A percentile compares a stretch with the other conserved stretches of the same genome.
Conservation (phyloP, 495 filamentous ascomycete species). For the Neurospora sp. region DNA sequence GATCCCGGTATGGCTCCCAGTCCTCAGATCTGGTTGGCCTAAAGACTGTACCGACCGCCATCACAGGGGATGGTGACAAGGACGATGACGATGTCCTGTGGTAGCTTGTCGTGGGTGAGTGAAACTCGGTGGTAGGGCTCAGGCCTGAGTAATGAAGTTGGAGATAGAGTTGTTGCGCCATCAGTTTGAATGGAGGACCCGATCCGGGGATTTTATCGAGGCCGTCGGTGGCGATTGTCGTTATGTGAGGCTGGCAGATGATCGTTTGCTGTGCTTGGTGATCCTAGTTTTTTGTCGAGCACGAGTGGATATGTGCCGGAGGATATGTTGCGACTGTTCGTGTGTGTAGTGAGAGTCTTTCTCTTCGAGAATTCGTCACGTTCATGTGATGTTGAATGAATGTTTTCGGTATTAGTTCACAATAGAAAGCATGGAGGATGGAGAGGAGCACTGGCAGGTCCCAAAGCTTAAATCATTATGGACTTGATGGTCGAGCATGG, state of each 20-base stretch:
- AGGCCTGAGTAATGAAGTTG: not conserved
- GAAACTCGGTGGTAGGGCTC: not conserved
- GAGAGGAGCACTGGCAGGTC: not conserved
- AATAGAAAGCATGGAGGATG: not conserved
- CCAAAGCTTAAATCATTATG: not conserved
- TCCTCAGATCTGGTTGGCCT: conserved; percentile 24
- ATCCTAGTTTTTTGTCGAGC: not conserved
- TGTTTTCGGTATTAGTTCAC: not conserved
- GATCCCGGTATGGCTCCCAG: conserved; percentile 26
- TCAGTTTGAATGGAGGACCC: not conserved
- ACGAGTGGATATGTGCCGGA: not conserved
- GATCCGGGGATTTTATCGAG: not conserved
- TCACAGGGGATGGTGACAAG: not conserved
- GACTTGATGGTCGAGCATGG: not conserved
- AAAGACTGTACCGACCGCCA: conserved; percentile 6
- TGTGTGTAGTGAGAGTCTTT: not conserved
- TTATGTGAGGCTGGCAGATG: not conserved
- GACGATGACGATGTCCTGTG: not conserved
- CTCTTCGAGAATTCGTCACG: not conserved
- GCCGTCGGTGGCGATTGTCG: not conserved
- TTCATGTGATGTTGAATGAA: not conserved
- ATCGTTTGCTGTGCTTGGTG: not conserved
- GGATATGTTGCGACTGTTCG: not conserved
- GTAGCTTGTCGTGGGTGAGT: not conserved
- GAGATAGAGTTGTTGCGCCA: not conserved